Evolutionary conservation across 2,329 filamentous ascomycete genomes (phyloP).

Genomic region (Trichoderma simmonsii): DNA sequence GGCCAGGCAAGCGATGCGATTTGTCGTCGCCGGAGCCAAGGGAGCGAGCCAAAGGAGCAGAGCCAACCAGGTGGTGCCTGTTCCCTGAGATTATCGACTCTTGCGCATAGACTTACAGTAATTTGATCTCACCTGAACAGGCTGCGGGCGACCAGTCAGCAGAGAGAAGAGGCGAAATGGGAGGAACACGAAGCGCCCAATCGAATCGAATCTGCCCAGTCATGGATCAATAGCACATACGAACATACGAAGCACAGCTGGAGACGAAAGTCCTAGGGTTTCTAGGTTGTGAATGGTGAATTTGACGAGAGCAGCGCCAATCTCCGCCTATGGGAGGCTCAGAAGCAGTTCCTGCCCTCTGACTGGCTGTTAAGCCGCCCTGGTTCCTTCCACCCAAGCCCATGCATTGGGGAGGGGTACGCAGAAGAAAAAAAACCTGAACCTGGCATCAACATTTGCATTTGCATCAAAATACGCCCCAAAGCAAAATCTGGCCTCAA

Average conservation of each 20-base stretch:
- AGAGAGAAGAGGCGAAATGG: background rate
- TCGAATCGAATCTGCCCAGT: background rate
- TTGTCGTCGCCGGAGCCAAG: background rate
- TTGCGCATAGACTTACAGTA: background rate
- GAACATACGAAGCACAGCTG: background rate
- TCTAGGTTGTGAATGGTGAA: background rate
- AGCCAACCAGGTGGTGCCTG: background rate
- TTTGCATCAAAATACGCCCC: background rate
- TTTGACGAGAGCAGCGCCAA: background rate
- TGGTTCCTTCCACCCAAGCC: slow-evolving; percentile 22
- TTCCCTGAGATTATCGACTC: background rate
- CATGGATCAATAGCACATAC: background rate
- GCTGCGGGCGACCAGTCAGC: background rate
- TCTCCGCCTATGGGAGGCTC: slow-evolving; percentile 20
- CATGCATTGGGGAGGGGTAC: background rate
- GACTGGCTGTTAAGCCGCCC: slow-evolving; percentile 24
- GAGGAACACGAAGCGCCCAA: slow-evolving; percentile 2
- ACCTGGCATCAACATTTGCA: background rate
- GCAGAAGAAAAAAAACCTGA: background rate
- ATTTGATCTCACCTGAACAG: background rate
- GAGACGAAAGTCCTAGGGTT: background rate
- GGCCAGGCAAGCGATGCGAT: background rate
- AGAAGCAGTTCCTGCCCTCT: slow-evolving; percentile 22
- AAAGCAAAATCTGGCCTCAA: background rate
- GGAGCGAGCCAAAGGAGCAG: background rate